These are phyloP conservation scores for Taphrina communis DNA, from an alignment of 1,139 yeast species.

Conservation along the genomic window DNA sequence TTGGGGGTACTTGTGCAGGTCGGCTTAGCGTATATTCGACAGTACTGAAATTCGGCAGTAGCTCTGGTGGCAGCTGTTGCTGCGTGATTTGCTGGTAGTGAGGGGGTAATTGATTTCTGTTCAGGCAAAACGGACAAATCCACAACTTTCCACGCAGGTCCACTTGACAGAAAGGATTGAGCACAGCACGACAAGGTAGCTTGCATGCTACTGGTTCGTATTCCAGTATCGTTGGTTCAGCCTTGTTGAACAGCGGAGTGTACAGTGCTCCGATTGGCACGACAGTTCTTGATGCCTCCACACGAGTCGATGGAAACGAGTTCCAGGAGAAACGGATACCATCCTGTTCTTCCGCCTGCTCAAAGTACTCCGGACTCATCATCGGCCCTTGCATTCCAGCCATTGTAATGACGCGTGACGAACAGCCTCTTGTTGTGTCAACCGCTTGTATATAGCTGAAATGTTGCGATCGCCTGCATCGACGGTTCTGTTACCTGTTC, in stretches of 20 bases:
- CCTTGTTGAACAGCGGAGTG: constrained; percentile 84
- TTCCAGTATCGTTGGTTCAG: constrained; percentile 77
- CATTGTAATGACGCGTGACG: constrained; percentile 14
- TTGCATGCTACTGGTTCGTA: constrained; percentile 92
- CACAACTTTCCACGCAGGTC: constrained; percentile 83
- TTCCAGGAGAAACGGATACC: constrained; percentile 95
- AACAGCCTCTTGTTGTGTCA: background rate
- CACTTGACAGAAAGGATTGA: constrained; percentile 83
- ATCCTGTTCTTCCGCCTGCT: constrained; percentile 81
- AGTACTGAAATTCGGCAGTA: constrained; percentile 77
- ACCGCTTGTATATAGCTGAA: background rate
- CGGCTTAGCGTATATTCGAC: constrained; percentile 88
- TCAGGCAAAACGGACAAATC: constrained; percentile 86
- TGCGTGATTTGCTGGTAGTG: constrained; percentile 85
- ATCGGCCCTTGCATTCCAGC: constrained; percentile 28
- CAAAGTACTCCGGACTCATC: constrained; percentile 56
- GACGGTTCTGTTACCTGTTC: constrained; percentile 3
- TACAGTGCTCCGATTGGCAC: constrained; percentile 94
- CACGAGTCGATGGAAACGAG: constrained; percentile 82
- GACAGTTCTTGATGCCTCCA: constrained; percentile 88
- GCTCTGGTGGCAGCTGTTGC: constrained; percentile 85
- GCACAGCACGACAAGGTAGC: constrained; percentile 78
- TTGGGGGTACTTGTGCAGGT: constrained; percentile 91
- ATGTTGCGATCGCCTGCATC: background rate
- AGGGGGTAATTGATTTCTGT: constrained; percentile 84